phyloP scores from a whole-genome alignment of 176 grass and related monocot genomes.

The Raddia guianensis region DNA sequence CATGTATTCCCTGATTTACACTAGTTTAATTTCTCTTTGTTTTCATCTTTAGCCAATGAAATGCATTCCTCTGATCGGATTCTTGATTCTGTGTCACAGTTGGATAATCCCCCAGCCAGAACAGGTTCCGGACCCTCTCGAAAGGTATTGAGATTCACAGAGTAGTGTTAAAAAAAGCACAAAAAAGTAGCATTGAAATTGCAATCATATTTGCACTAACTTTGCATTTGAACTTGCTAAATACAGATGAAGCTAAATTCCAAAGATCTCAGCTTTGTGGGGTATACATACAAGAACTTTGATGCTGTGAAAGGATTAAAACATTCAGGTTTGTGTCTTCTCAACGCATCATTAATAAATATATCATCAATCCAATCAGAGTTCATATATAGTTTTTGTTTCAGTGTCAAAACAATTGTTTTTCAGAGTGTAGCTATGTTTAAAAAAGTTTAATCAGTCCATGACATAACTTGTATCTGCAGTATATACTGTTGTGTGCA shows the following conservation, averaged over 20 bases:
- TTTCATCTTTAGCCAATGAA: not conserved
- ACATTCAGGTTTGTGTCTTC: slow-evolving; percentile 58
- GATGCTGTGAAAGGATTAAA: slow-evolving; percentile 94
- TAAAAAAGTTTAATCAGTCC: not conserved
- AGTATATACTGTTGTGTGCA: not conserved
- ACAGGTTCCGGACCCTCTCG: slow-evolving; percentile 80
- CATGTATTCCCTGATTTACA: not conserved
- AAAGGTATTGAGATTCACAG: slow-evolving; percentile 66
- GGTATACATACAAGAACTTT: slow-evolving; percentile 99
- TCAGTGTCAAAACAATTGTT: slow-evolving; percentile 3
- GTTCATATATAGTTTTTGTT: not conserved
- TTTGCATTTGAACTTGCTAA: slow-evolving; percentile 24
- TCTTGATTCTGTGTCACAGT: slow-evolving; percentile 47
- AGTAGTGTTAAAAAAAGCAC: not conserved
- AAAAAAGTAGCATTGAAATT: not conserved
- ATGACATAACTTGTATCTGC: slow-evolving; percentile 14
- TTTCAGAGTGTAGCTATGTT: not conserved
- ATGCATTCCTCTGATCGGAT: not conserved
- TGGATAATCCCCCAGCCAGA: slow-evolving; percentile 82
- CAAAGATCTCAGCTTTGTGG: slow-evolving; percentile 98
- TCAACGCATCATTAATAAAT: not conserved
- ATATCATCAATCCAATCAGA: not conserved
- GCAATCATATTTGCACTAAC: slow-evolving; percentile 2
- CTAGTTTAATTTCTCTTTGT: slow-evolving; percentile 27
- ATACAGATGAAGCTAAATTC: slow-evolving; percentile 76